Conservation (phyloP, 2,329 filamentous ascomycete genomes). For the Penicillium rolfsii region DNA sequence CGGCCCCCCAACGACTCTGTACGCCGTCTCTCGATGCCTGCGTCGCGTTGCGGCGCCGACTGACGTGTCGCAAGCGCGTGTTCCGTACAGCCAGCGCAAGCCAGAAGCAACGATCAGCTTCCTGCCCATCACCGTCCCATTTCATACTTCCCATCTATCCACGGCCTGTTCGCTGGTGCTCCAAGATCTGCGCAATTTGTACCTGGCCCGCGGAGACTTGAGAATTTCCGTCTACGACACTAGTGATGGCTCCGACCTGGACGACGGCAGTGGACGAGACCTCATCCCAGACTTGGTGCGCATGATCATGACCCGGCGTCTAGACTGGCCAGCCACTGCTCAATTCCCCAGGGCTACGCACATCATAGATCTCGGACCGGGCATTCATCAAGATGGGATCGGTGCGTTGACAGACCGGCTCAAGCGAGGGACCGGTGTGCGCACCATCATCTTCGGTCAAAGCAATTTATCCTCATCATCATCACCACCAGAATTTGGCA, state of each 20-base stretch:
- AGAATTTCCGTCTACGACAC: slow-evolving; percentile 24
- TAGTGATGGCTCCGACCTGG: slow-evolving; percentile 1
- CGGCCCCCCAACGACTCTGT: background rate
- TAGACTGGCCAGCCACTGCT: slow-evolving; percentile 33
- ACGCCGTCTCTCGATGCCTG: slow-evolving; percentile 1
- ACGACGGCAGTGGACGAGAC: slow-evolving; percentile 11
- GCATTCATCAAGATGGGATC: slow-evolving; percentile 31
- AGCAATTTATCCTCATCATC: background rate
- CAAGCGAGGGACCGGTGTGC: slow-evolving; percentile 36
- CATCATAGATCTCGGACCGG: slow-evolving; percentile 41
- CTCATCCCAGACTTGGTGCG: slow-evolving; percentile 31
- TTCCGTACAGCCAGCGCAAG: slow-evolving; percentile 39
- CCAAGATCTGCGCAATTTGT: slow-evolving; percentile 18
- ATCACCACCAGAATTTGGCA: background rate
- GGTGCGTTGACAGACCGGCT: slow-evolving; percentile 33
- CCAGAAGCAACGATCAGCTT: slow-evolving; percentile 32
- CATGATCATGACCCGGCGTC: slow-evolving; percentile 32
- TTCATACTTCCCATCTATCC: slow-evolving; percentile 41
- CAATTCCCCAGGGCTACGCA: slow-evolving; percentile 35
- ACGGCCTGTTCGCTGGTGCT: slow-evolving; percentile 26
- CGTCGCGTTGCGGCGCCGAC: background rate
- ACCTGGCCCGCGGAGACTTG: slow-evolving; percentile 12
- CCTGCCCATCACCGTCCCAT: slow-evolving; percentile 45
- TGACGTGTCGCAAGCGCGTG: slow-evolving; percentile 1
- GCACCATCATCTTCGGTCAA: slow-evolving; percentile 4